Percentiles rank a stretch among this genome's conserved stretches.
Conservation (phyloP, 2,329 filamentous ascomycete species). For the Zalaria obscura region DNA sequence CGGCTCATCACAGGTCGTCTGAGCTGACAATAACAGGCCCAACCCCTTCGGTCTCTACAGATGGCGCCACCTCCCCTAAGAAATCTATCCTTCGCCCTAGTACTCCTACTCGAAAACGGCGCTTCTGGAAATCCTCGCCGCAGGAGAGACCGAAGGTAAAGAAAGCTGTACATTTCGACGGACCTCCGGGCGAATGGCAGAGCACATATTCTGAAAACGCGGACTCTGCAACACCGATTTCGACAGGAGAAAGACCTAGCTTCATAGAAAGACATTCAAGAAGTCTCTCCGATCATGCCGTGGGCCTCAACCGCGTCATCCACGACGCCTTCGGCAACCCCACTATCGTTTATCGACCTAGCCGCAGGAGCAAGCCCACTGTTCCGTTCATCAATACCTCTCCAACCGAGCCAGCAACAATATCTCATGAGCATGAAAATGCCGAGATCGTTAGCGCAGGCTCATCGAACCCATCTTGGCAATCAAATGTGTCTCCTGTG, state of each 20-base stretch:
- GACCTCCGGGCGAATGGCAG: neutral
- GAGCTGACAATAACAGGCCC: no score
- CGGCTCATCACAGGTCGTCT: no score
- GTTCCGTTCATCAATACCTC: constrained; percentile 10
- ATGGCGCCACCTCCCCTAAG: no score
- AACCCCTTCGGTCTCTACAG: no score
- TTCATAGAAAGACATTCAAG: neutral
- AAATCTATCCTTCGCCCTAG: no score
- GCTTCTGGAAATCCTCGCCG: no score
- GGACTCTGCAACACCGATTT: neutral
- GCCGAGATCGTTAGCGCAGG: constrained; percentile 8
- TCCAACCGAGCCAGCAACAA: no score
- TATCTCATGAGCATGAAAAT: constrained; percentile 6
- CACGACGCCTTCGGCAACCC: constrained; percentile 8
- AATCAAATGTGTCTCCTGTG: constrained; percentile 7
- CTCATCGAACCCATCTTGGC: constrained; percentile 6
- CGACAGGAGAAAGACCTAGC: neutral
- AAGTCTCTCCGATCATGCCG: neutral
- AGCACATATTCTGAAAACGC: neutral
- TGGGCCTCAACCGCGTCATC: constrained; percentile 7
- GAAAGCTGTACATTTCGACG: constrained; percentile 4
- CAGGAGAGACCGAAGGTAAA: neutral
- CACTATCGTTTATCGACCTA: constrained; percentile 14
- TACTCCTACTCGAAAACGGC: no score
- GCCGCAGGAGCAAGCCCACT: constrained; percentile 9